These are phyloP conservation scores for Talaromyces sp. DNA, from an alignment of 2,329 filamentous ascomycete genomes.

Conservation along the genomic window DNA sequence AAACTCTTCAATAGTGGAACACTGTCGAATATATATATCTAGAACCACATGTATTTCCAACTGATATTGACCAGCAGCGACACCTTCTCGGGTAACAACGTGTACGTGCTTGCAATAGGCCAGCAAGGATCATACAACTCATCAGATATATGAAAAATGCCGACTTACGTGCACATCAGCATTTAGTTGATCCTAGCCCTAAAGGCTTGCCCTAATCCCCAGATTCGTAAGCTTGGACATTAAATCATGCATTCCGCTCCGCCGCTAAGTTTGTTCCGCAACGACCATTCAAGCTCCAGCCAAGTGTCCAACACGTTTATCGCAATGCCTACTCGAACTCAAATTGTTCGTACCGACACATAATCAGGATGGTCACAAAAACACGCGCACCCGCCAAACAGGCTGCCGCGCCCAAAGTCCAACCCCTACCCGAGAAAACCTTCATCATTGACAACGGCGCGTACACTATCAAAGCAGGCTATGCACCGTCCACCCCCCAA, in stretches of 20 bases:
- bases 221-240: slow-evolving; percentile 17
- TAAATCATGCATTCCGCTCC: not conserved
- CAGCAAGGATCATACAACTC: too few species aligned
- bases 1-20: too few species aligned
- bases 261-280: not conserved
- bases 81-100: too few species aligned
- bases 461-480: slow-evolving; percentile 85
- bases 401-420: slow-evolving; percentile 47
- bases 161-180: too few species aligned
- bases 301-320: not conserved
- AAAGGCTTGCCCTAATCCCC: slow-evolving; percentile 26
- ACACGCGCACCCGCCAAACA: slow-evolving; percentile 46
- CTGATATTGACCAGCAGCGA: too few species aligned
- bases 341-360: slow-evolving; percentile 23
- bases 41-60: too few species aligned
- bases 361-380: slow-evolving; percentile 26
- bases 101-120: too few species aligned
- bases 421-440: slow-evolving; percentile 60
- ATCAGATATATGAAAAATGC: too few species aligned
- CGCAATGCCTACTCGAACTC: slow-evolving; percentile 23
- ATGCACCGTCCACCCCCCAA: slow-evolving; percentile 48
- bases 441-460: slow-evolving; percentile 93
- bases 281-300: not conserved
- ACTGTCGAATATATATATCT: too few species aligned
- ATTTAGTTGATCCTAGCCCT: slow-evolving; percentile 18